These are phyloP conservation scores for Silybum marianum DNA, from an alignment of 129 eudicot genomes.

Conservation along the genomic window DNA sequence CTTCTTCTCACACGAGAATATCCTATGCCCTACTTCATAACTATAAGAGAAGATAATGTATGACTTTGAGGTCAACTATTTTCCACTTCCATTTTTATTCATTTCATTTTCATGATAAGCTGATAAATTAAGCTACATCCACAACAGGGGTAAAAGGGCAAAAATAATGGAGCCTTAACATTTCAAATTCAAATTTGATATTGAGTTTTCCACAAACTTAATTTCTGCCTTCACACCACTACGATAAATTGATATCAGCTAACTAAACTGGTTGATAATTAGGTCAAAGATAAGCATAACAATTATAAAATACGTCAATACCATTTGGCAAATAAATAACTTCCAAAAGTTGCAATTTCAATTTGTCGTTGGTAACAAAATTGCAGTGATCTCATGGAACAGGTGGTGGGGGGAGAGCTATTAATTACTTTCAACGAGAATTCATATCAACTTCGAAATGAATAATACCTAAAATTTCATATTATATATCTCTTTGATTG, in stretches of 20 bases:
- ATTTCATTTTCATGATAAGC: neutral
- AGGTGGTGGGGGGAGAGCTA: no score
- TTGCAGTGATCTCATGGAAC: neutral
- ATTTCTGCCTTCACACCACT: neutral
- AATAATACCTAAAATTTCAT: constrained; percentile 1
- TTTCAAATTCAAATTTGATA: neutral
- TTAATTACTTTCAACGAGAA: neutral
- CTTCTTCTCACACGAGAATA: no score
- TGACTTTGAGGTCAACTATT: neutral
- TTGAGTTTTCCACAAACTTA: neutral
- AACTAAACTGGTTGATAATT: neutral
- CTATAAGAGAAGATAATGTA: neutral
- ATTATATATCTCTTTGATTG: neutral
- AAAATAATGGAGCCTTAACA: neutral
- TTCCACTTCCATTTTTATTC: neutral
- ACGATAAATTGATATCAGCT: neutral
- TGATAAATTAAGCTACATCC: neutral
- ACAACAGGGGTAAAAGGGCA: neutral
- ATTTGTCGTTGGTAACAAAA: no score
- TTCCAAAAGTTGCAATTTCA: neutral
- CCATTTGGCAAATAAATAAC: neutral
- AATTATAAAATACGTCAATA: neutral
- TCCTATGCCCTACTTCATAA: no score
- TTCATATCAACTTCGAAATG: constrained; percentile 1
- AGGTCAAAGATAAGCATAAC: neutral